Evolutionary conservation across 225 moss, liverwort and hornwort genomes (phyloP), one percentile per base, ranked within the genome.

Genomic region (Bryoerythrophyllum caledonicum): DNA sequence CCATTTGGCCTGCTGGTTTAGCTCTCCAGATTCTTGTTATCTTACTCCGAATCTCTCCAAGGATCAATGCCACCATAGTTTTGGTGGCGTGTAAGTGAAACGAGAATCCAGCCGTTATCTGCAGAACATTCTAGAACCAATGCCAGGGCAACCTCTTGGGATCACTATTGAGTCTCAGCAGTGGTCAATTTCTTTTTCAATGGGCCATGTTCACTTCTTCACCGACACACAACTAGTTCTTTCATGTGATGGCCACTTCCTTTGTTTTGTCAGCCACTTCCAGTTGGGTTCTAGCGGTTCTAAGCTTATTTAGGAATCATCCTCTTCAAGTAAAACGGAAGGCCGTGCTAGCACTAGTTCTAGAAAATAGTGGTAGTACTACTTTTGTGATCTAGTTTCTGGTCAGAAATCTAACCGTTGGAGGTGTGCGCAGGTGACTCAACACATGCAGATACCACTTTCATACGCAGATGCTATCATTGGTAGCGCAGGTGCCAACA

Each of bases 391-490:
- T 49, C 48, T 19, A 49, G 4, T 16, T 16, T 16, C 5, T 13
- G 13, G 34, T 26, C 25, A 15, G 32, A n/a, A 61, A 70, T 55
- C 63, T 77, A 53, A 65, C 8, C 11, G 21, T 35, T 24, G 66
- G 59, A 32, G 56, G 14, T 55, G 44, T 87, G 77, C 79, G 78
- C 94, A 95, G 95, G 94, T 99, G 79, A 99, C 97, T 64, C 97
- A 99, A 78, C 95, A 99, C 30, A 99, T 99, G 97, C 97, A 99
- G 81, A 99, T 99, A 83, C 97, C 97, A 7, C 90, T 99, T 54
- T 99, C 97, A 58, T 99, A 94, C 73, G 97, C 97, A 52, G 97
- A 99, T 88, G 94, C 94, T 46, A 84, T 99, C 55, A 99, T 99
- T 74, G 97, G 97, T 43, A 84, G 93, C 69, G 97, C 95, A 43